Percentiles rank a stretch among this genome's conserved stretches.
These are phyloP conservation scores for Heimioporus sp. DNA, from an alignment of 768 basidiomycete genomes.

Conservation along the genomic window DNA sequence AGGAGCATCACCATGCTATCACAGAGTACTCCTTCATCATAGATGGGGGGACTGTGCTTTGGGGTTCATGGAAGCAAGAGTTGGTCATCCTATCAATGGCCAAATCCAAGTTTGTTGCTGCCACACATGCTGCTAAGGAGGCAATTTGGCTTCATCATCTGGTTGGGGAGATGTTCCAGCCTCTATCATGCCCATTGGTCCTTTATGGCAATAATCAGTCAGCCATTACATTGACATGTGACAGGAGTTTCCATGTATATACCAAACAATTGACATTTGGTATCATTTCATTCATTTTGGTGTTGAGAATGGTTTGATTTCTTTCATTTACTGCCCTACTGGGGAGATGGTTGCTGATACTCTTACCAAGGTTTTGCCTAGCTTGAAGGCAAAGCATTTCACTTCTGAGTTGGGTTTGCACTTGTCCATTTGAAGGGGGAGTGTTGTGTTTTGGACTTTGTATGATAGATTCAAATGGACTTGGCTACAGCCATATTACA, in stretches of 20 bases:
- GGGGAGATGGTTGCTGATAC: no score
- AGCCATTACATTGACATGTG: background rate
- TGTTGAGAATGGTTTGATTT: no score
- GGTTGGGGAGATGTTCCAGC: conserved; percentile 3
- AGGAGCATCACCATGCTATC: conserved; percentile 3
- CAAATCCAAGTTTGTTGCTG: background rate
- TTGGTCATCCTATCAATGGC: background rate
- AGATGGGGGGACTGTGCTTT: background rate
- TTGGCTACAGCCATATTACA: no score
- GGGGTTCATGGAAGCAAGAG: conserved; percentile 4
- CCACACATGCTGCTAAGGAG: background rate
- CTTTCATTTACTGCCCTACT: no score
- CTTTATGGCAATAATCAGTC: conserved; percentile 3
- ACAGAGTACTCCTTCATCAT: conserved; percentile 3
- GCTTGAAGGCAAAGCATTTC: no score
- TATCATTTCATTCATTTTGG: no score
- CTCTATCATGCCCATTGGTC: background rate
- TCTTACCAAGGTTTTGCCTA: no score
- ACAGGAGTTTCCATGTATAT: background rate
- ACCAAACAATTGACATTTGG: no score
- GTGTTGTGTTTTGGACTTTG: no score
- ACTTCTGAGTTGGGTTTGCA: no score
- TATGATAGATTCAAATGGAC: no score
- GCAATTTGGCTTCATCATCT: conserved; percentile 1
- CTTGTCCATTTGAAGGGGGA: no score